Conservation (phyloP, 192 early-diverging fungal species). For the Gaertneriomyces sp. region DNA sequence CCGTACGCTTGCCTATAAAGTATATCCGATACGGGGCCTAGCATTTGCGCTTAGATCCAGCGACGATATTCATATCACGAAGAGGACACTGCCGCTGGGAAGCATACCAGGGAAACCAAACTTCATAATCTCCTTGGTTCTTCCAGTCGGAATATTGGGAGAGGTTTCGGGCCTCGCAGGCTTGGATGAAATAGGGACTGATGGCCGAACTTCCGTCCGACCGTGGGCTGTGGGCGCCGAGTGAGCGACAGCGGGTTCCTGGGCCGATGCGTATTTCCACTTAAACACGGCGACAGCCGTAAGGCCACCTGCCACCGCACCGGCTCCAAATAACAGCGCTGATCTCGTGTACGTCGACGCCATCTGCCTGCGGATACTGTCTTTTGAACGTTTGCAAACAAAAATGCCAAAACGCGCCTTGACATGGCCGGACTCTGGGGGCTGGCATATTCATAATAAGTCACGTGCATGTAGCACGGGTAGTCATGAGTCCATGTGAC, state of each 20-base stretch:
- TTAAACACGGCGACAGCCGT: neutral
- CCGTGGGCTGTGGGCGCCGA: neutral
- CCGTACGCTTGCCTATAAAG: conserved; percentile 65
- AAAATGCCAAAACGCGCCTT: too few relatives aligned
- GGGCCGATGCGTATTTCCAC: neutral
- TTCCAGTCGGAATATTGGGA: too few relatives aligned
- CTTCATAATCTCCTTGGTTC: conserved; percentile 21
- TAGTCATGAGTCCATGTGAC: too few relatives aligned
- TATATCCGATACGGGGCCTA: conserved; percentile 75
- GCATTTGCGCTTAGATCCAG: neutral
- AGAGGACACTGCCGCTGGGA: neutral
- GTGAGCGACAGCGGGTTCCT: neutral
- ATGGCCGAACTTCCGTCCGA: neutral
- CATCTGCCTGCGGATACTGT: too few relatives aligned
- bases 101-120: conserved; percentile 20
- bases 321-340: conserved; percentile 4
- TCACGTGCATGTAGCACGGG: too few relatives aligned
- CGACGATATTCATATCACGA: neutral
- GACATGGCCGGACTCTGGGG: too few relatives aligned
- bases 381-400: too few relatives aligned
- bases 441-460: too few relatives aligned
- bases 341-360: too few relatives aligned
- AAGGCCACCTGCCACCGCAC: neutral
- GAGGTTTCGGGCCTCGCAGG: too few relatives aligned
- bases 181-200: neutral